Conservation (phyloP, 2,329 filamentous ascomycete genomes). For the Lasiodiplodia hormozganensis region DNA sequence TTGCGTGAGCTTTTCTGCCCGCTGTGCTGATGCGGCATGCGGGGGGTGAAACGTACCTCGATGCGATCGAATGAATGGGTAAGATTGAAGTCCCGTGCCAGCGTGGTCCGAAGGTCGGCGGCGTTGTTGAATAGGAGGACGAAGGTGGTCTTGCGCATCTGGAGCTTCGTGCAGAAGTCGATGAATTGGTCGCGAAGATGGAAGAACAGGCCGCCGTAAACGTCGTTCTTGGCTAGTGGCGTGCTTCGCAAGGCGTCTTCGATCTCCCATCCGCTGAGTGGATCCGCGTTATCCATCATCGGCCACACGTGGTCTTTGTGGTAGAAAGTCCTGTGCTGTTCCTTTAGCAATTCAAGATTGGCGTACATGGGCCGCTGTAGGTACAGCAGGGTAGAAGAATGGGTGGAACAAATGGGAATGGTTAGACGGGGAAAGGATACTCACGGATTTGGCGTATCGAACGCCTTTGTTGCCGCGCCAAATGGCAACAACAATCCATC, state of each 20-base stretch:
- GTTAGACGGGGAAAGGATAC: conserved; percentile 30
- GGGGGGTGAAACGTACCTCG: conserved; percentile 42
- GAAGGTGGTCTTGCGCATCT: conserved; percentile 36
- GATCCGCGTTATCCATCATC: conserved; percentile 48
- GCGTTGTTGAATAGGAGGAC: conserved; percentile 40
- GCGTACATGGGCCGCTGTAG: too few species aligned
- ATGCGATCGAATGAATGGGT: conserved; percentile 44
- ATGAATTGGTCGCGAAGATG: conserved; percentile 41
- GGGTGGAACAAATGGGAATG: too few species aligned
- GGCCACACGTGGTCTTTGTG: conserved; percentile 42
- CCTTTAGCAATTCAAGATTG: too few species aligned
- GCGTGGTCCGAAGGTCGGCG: not conserved
- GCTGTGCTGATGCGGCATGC: not conserved
- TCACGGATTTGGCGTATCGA: conserved; percentile 52
- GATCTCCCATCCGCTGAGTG: conserved; percentile 46
- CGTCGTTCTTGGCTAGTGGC: conserved; percentile 41
- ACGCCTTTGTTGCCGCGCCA: conserved; percentile 41
- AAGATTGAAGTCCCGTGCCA: not conserved
- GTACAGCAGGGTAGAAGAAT: too few species aligned
- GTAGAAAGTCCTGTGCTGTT: conserved; percentile 40
- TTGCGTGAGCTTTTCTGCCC: not conserved
- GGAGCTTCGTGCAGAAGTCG: conserved; percentile 41
- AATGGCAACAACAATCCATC: conserved; percentile 53
- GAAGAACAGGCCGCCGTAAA: conserved; percentile 50
- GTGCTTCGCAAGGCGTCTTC: conserved; percentile 39